Evolutionary conservation across 257 asterid genomes (phyloP).

Genomic region (Jaltomata sinuosa): DNA sequence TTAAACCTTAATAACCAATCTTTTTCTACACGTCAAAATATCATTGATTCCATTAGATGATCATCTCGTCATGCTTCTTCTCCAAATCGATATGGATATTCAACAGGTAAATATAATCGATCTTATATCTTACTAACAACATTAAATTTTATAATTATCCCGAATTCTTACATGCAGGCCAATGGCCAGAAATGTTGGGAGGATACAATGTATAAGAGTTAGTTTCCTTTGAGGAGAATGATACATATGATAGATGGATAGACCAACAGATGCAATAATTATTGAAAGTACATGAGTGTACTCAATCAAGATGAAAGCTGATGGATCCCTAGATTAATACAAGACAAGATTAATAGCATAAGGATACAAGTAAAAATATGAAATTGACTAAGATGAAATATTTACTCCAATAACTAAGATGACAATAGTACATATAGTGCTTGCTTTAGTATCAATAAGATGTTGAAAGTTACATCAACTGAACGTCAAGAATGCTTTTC

Average conservation of each 20-base stretch:
- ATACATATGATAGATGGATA: neutral
- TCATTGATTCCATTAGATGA: too few species aligned
- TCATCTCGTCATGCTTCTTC: too few species aligned
- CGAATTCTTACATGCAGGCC: too few species aligned
- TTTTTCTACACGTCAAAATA: too few species aligned
- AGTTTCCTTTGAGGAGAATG: neutral
- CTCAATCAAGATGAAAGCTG: neutral
- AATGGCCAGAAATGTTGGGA: neutral
- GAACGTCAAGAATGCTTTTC: neutral
- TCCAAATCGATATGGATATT: too few species aligned
- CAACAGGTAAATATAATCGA: too few species aligned
- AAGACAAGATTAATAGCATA: neutral
- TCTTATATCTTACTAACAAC: too few species aligned
- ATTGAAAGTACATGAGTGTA: neutral
- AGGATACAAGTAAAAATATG: too few species aligned
- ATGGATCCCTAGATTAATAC: neutral
- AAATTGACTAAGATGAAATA: neutral
- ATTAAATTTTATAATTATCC: too few species aligned
- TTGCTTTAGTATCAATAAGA: neutral
- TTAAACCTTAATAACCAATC: too few species aligned
- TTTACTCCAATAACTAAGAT: neutral
- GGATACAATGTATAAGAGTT: neutral
- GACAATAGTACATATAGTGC: neutral
- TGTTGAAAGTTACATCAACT: neutral
- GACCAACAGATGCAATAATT: too few species aligned